Percentiles rank a stretch among this genome's conserved stretches.
phyloP scores from a whole-genome alignment of 257 asterid species.

The Solanum microdontum region DNA sequence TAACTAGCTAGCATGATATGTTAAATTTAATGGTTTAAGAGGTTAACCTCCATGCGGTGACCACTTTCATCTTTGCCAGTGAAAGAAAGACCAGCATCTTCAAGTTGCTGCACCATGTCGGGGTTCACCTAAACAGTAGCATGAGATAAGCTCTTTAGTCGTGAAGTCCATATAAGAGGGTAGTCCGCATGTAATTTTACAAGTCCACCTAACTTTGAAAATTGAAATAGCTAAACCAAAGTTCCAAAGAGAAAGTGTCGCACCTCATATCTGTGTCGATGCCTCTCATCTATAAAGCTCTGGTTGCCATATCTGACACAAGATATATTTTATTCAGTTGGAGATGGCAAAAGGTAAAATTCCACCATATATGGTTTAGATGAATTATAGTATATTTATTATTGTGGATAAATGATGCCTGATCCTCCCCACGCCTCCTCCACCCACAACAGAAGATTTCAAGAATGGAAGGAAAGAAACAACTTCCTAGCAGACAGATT shows the following conservation, averaged over 20 bases:
- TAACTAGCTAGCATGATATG: background rate
- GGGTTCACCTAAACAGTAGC: slow-evolving; percentile 28
- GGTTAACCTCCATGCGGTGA: slow-evolving; percentile 32
- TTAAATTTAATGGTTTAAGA: background rate
- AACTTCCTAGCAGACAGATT: background rate
- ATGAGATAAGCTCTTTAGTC: background rate
- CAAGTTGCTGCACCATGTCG: slow-evolving; percentile 28
- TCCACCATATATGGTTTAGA: background rate
- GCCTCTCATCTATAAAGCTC: slow-evolving; percentile 78
- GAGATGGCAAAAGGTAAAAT: background rate
- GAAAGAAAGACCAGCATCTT: slow-evolving; percentile 35
- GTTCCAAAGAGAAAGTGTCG: background rate
- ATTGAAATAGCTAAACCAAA: background rate
- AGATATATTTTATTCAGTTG: background rate
- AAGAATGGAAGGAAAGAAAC: background rate
- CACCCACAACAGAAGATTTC: background rate
- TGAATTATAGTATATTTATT: background rate
- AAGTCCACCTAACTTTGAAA: background rate
- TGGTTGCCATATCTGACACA: slow-evolving; percentile 40
- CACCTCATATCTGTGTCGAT: slow-evolving; percentile 98
- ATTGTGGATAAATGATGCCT: background rate
- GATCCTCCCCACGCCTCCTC: background rate
- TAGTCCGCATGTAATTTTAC: background rate
- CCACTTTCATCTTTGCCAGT: slow-evolving; percentile 42
- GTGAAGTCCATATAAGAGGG: background rate